A percentile compares a stretch with the other conserved stretches of the same genome.
phyloP scores from a whole-genome alignment of 2,329 filamentous ascomycete genomes.

The Didymella lethalis region DNA sequence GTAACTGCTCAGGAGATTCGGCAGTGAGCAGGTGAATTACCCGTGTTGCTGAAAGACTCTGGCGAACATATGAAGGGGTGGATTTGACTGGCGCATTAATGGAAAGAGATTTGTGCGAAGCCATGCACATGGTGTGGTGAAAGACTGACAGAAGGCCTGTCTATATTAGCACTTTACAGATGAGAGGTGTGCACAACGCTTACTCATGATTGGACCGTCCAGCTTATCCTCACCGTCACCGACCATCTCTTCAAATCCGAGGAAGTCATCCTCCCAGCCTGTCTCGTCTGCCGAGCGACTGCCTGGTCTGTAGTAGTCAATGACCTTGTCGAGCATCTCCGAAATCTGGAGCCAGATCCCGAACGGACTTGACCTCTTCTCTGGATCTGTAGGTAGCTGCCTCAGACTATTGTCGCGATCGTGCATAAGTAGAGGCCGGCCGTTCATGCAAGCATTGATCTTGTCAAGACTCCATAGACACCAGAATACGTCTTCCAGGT shows the following conservation, averaged over 20 bases:
- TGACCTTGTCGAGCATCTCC: conserved; percentile 57
- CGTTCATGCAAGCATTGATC: conserved; percentile 57
- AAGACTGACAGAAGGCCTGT: conserved; percentile 62
- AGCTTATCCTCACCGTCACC: conserved; percentile 51
- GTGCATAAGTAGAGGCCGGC: conserved; percentile 57
- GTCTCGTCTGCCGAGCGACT: conserved; percentile 50
- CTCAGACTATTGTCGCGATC: conserved; percentile 58
- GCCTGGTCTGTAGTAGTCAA: conserved; percentile 57
- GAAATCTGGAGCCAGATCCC: conserved; percentile 58
- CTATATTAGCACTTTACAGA: conserved; percentile 20
- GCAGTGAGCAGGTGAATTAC: conserved; percentile 61
- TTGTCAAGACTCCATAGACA: conserved; percentile 60
- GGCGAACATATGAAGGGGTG: conserved; percentile 61
- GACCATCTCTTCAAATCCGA: conserved; percentile 57
- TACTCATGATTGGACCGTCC: conserved; percentile 49
- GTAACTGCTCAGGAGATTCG: conserved; percentile 56
- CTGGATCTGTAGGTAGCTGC: conserved; percentile 51
- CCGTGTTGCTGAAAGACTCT: conserved; percentile 63
- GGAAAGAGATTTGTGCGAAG: conserved; percentile 61
- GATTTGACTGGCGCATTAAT: conserved; percentile 56
- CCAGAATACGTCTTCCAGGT: conserved; percentile 59
- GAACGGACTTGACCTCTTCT: conserved; percentile 57
- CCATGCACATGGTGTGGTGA: conserved; percentile 65
- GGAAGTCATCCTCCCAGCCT: conserved; percentile 57
- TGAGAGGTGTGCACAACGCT: conserved; percentile 8